Percentiles rank a stretch among this genome's conserved stretches.
Evolutionary conservation across 495 filamentous ascomycete species (phyloP).

Genomic region (Penicillium malachiteum): DNA sequence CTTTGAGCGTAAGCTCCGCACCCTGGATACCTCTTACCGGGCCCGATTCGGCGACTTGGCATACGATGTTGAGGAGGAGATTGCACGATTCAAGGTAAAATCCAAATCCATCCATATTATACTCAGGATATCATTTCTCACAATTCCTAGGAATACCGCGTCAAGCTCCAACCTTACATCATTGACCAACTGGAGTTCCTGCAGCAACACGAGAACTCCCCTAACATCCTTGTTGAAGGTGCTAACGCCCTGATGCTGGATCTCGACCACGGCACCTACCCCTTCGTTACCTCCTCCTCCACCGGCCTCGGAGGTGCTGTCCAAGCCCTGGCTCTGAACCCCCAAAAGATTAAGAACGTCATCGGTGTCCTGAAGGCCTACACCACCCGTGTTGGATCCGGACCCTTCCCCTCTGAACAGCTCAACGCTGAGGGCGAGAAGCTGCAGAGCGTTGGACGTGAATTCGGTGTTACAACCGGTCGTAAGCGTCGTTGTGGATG

Average conservation of each 20-base stretch:
- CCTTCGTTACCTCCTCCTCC: conserved; percentile 79
- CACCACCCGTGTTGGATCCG: conserved; percentile 72
- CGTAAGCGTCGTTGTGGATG: conserved; percentile 82
- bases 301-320: conserved; percentile 75
- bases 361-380: conserved; percentile 88
- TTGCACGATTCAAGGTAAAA: conserved; percentile 64
- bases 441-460: conserved; percentile 60
- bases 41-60: conserved; percentile 71
- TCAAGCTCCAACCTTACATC: conserved; percentile 63
- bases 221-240: conserved; percentile 77
- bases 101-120: not conserved
- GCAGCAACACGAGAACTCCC: conserved; percentile 52
- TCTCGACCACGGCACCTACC: conserved; percentile 77
- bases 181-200: conserved; percentile 60
- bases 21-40: conserved; percentile 64
- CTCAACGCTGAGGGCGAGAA: conserved; percentile 62
- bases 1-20: conserved; percentile 72
- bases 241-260: conserved; percentile 86
- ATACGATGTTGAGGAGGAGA: conserved; percentile 81
- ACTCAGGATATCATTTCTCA: not conserved
- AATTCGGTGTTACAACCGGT: conserved; percentile 83
- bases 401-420: conserved; percentile 84
- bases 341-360: conserved; percentile 53
- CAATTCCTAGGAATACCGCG: conserved; percentile 56
- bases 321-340: conserved; percentile 60